phyloP scores from a whole-genome alignment of 2,329 filamentous ascomycete species.

The Phaeosphaeriaceae sp. region DNA sequence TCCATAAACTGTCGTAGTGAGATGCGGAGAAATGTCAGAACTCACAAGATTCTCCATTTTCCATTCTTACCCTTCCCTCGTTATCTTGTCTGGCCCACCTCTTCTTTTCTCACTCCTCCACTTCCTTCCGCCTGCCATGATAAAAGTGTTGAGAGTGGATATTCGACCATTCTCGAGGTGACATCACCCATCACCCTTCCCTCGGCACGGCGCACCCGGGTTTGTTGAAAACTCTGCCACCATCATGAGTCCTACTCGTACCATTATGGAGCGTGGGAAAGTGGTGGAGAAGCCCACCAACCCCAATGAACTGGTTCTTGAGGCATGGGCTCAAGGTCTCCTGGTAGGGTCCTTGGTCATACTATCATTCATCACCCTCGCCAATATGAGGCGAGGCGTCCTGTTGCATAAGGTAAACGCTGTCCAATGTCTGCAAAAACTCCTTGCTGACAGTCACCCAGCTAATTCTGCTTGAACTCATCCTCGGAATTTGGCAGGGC shows the following conservation, averaged over 20 bases:
- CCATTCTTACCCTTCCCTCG: constrained; percentile 8
- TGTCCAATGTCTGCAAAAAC: background rate
- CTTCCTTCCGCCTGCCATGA: constrained; percentile 21
- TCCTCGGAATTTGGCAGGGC: constrained; percentile 64
- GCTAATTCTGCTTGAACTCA: constrained; percentile 58
- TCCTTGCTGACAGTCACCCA: constrained; percentile 24
- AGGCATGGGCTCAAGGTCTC: constrained; percentile 50
- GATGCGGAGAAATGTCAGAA: constrained; percentile 40
- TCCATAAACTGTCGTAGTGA: constrained; percentile 34
- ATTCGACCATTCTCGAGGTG: constrained; percentile 21
- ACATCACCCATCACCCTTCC: constrained; percentile 28
- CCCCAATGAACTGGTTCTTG: constrained; percentile 44
- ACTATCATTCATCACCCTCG: constrained; percentile 56
- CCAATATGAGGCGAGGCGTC: constrained; percentile 57
- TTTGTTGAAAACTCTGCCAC: constrained; percentile 21
- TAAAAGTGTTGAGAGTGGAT: constrained; percentile 19
- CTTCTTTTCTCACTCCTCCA: background rate
- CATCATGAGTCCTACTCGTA: constrained; percentile 27
- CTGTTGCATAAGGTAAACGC: constrained; percentile 53
- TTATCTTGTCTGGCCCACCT: background rate
- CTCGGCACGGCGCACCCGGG: constrained; percentile 19
- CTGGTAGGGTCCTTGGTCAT: constrained; percentile 54
- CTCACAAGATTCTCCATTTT: constrained; percentile 22
- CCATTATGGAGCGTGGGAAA: constrained; percentile 15
- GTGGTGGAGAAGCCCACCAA: constrained; percentile 41